Evolutionary conservation across 2,329 filamentous ascomycete species (phyloP), one percentile per base, ranked within the genome.

Genomic region (Xylaria sp.): DNA sequence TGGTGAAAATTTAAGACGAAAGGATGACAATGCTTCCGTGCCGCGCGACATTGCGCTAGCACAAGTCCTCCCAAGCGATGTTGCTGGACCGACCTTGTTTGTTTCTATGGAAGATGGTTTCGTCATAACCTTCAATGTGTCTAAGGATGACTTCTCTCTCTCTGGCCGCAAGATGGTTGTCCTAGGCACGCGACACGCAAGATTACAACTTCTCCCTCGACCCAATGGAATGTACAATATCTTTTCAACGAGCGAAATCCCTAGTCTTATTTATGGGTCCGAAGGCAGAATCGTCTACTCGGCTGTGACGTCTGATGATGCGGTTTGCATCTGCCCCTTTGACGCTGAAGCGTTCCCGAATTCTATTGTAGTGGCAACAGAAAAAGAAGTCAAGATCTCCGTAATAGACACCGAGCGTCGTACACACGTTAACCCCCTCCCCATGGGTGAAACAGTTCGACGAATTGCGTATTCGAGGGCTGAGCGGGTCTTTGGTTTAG

Each of bases 241-340:
- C 0, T 97, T 99, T 78, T 94, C 94, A 0, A 97, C 94, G 0
- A 97, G 94, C 66, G 96, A 99, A 76, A 94, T 98, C 77, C 93
- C 96, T 0, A 98, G 93, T 71, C 82, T 99, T 64, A 97, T 99
- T 58, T 98, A 99, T 78, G 92, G 92, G 9, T 90, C 91, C 0
- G 94, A 98, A 77, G 93, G 92, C 0, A 88, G 94, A 25, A 91
- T 98, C 49, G 90, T 97, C 0, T 99, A 97, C 81, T 97, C 94
- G 4, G 94, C 96, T 1, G 93, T 98, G 1, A 97, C 95, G 13
- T 94, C 94, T 2, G 93, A 97, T 70, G 91, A 94, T 71, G 93
- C 94, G 0, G 91, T 90, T 0, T 91, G 89, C 57, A 90, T 98
- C 6, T 96, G 93, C 69, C 87, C 92, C 0, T 97, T 99, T 77